Conservation (phyloP, 306 rosid species). For the Glycyrrhiza uralensis region DNA sequence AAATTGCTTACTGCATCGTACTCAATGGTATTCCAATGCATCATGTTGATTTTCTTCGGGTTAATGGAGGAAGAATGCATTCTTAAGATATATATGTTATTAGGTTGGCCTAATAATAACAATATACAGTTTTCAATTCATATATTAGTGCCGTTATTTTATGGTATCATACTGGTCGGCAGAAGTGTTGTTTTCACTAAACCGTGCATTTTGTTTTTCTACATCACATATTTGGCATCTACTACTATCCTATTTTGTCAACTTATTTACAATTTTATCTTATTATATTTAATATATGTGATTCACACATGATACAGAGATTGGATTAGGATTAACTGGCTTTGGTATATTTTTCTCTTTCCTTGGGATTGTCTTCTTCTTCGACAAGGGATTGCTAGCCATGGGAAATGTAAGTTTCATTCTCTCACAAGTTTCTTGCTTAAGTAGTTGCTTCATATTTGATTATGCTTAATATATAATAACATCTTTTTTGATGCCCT, state of each 20-base stretch:
- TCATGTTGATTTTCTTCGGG: constrained; percentile 8
- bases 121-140: neutral
- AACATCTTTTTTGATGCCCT: neutral
- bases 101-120: neutral
- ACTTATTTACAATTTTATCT: neutral
- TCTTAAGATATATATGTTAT: neutral
- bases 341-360: constrained; percentile 89
- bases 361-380: constrained; percentile 84
- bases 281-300: constrained; percentile 21
- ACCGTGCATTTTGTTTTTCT: neutral
- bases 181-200: constrained; percentile 18
- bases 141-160: constrained; percentile 2
- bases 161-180: neutral
- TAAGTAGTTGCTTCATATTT: neutral
- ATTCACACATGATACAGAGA: constrained; percentile 62
- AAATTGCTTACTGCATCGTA: neutral
- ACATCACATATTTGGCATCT: constrained; percentile 6
- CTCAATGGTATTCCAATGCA: neutral
- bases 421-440: constrained; percentile 4
- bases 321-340: constrained; percentile 92
- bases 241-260: neutral
- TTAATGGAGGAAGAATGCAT: constrained; percentile 9
- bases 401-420: constrained; percentile 85
- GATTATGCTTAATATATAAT: constrained; percentile 3
- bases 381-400: constrained; percentile 93